phyloP scores from a whole-genome alignment of 305 asterid species.

The Fraxinus platypoda region DNA sequence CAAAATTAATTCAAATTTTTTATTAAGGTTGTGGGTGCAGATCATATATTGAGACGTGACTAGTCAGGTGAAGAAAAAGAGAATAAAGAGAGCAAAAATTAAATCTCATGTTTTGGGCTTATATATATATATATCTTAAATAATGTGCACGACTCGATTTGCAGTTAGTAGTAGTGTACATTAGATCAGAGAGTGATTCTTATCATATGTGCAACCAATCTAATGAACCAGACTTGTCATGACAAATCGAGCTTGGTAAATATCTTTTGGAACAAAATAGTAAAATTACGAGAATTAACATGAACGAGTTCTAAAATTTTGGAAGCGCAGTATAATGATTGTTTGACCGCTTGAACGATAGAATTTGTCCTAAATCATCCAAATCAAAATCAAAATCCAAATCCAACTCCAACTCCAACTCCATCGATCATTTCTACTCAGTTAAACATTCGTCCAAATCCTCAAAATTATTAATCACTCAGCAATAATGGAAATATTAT shows the following conservation, averaged over 20 bases:
- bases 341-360: background rate
- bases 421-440: background rate
- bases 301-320: background rate
- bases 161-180: no score
- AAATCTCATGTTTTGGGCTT: no score
- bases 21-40: no score
- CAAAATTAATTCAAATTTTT: no score
- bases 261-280: background rate
- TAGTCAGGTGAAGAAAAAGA: no score
- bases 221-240: background rate
- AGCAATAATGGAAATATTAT: constrained; percentile 27
- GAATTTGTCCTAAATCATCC: background rate
- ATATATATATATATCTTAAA: no score
- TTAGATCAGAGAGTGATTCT: no score
- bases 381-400: no score
- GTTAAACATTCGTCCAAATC: background rate
- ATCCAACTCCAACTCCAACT: no score
- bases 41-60: no score
- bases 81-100: no score
- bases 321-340: background rate
- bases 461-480: constrained; percentile 30
- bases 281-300: background rate
- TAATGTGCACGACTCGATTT: no score
- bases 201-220: background rate
- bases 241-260: background rate